phyloP scores from a whole-genome alignment of 306 rosid genomes.

The Hylodesmum podocarpum region DNA sequence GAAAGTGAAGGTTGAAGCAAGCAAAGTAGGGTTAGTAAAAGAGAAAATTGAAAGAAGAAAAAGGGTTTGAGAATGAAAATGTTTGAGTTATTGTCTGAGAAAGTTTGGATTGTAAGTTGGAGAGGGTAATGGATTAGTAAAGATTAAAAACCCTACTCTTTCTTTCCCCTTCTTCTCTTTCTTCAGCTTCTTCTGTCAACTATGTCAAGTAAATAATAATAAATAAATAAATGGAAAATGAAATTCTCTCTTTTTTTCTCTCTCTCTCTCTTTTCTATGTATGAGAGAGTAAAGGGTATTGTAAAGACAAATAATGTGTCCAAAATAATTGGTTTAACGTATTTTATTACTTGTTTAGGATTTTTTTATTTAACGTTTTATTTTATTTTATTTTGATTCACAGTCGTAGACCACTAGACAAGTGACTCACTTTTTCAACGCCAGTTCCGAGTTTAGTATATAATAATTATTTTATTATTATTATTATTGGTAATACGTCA shows the following conservation, averaged over 20 bases:
- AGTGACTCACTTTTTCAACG: not conserved
- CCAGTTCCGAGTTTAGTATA: too few species aligned
- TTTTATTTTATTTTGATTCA: not conserved
- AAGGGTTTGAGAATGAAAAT: slow-evolving; percentile 5
- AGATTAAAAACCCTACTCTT: slow-evolving; percentile 33
- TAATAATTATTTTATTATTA: too few species aligned
- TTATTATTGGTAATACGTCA: too few species aligned
- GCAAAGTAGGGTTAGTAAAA: slow-evolving; percentile 45
- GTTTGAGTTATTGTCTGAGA: not conserved
- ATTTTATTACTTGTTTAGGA: not conserved
- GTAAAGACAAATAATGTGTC: not conserved
- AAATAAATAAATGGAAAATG: not conserved
- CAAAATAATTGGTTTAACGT: not conserved
- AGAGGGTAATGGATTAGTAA: not conserved
- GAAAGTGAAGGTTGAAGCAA: slow-evolving; percentile 21
- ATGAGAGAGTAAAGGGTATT: not conserved
- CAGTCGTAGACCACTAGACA: not conserved
- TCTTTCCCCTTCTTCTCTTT: not conserved
- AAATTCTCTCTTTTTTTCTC: not conserved
- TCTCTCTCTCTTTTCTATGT: not conserved
- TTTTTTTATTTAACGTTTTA: not conserved
- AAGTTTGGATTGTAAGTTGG: not conserved
- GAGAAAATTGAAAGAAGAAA: slow-evolving; percentile 1
- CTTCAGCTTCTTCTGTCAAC: not conserved
- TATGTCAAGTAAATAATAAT: not conserved